These are phyloP conservation scores for Bromus sterilis DNA, from an alignment of 176 grass and related monocot species.

Conservation along the genomic window DNA sequence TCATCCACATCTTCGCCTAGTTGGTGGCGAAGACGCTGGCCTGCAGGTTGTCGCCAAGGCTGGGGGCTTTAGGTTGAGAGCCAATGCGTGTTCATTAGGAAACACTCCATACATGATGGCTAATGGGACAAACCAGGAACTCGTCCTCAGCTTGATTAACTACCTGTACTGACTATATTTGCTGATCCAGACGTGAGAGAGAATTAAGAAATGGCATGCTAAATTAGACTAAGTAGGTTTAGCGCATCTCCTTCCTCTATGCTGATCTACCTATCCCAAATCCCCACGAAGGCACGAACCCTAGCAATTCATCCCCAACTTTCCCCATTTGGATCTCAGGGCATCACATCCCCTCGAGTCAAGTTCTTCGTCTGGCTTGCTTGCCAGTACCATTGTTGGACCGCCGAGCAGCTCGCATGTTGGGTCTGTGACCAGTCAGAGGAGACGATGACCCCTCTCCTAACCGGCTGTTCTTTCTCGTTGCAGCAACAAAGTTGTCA, in stretches of 20 bases:
- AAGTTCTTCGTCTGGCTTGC: not conserved
- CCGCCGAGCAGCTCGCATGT: not conserved
- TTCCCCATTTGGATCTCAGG: not conserved
- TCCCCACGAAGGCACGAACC: not conserved
- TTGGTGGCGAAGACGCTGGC: not conserved
- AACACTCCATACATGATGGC: not conserved
- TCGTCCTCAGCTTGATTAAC: not conserved
- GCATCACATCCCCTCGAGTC: not conserved
- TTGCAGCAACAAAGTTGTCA: not conserved
- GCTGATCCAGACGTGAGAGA: not conserved
- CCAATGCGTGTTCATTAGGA: not conserved
- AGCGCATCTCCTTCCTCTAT: not conserved
- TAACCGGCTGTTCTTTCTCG: not conserved
- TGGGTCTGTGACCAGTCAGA: not conserved
- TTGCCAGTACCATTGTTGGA: not conserved
- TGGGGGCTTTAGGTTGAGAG: not conserved
- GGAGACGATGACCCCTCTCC: not conserved
- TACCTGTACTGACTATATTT: not conserved
- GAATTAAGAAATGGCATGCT: not conserved
- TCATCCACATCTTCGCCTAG: not conserved
- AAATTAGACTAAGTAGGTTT: not conserved
- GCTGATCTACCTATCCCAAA: not conserved
- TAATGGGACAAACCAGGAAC: not conserved
- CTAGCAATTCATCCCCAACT: not conserved
- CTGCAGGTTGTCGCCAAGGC: not conserved